Percentiles rank a stretch among this genome's conserved stretches.
These are phyloP conservation scores for Nicotiana noctiflora DNA, from an alignment of 257 asterid species.

Conservation along the genomic window DNA sequence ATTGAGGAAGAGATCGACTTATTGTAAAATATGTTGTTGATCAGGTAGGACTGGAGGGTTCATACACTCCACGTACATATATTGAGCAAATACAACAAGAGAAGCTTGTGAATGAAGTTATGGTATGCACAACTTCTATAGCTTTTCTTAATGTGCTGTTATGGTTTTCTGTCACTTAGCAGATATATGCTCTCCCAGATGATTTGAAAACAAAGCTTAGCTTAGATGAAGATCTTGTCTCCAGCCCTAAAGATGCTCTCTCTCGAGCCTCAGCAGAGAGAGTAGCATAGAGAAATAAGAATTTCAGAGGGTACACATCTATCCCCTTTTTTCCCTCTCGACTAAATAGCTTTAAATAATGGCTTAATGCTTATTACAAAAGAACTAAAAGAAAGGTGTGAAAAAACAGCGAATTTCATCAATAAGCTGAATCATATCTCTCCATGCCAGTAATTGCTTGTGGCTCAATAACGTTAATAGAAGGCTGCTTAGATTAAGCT, in stretches of 20 bases:
- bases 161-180: conserved; percentile 18
- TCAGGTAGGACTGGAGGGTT: conserved; percentile 80
- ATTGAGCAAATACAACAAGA: conserved; percentile 97
- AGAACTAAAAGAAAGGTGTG: not conserved
- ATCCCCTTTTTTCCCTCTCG: not conserved
- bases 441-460: not conserved
- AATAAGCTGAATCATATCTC: not conserved
- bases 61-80: conserved; percentile 83
- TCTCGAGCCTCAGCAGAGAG: conserved; percentile 68
- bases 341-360: not conserved
- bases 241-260: conserved; percentile 87
- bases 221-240: conserved; percentile 73
- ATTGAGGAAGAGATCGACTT: conserved; percentile 79
- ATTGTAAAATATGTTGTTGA: conserved; percentile 60
- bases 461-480: not conserved
- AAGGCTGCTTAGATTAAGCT: not conserved
- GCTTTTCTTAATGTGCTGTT: conserved; percentile 4
- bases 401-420: not conserved
- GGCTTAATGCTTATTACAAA: not conserved
- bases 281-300: conserved; percentile 46
- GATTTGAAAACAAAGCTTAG: conserved; percentile 88
- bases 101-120: conserved; percentile 86
- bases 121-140: conserved; percentile 49
- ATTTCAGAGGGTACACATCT: conserved; percentile 43
- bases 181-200: conserved; percentile 63